Evolutionary conservation across 441 rosid genomes (phyloP).

Genomic region (Eruca vesicaria): DNA sequence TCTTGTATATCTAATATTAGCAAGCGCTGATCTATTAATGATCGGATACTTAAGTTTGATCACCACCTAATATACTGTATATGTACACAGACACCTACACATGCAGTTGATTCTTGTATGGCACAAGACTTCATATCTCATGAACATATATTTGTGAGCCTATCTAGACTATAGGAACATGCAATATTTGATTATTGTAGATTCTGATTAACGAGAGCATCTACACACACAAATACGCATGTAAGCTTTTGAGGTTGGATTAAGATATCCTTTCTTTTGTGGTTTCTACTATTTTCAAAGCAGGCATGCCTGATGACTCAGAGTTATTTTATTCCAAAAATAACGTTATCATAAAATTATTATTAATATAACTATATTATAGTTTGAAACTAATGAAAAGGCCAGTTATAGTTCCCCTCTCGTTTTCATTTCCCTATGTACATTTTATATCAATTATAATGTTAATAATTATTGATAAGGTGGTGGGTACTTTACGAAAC

Average conservation of each 20-base stretch:
- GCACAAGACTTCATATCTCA: conserved; percentile 25
- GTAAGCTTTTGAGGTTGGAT: conserved; percentile 29
- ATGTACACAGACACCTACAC: background rate
- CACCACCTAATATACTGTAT: background rate
- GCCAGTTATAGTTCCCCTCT: conserved; percentile 36
- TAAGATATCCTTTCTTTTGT: conserved; percentile 31
- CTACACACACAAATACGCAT: conserved; percentile 26
- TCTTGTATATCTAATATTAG: background rate
- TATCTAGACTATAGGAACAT: background rate
- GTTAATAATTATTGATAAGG: conserved; percentile 30
- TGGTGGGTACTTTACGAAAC: conserved; percentile 26
- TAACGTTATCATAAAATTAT: background rate
- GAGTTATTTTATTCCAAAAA: conserved; percentile 8
- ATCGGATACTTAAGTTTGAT: background rate
- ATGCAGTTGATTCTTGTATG: conserved; percentile 18
- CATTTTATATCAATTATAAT: background rate
- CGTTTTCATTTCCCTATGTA: conserved; percentile 33
- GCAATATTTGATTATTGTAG: background rate
- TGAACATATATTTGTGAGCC: conserved; percentile 17
- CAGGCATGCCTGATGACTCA: conserved; percentile 39
- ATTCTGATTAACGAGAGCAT: background rate
- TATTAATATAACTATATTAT: conserved; percentile 12
- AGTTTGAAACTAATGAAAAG: conserved; percentile 31
- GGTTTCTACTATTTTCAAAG: conserved; percentile 39
- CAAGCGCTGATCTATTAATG: background rate